Evolutionary conservation across 805 yeast genomes (phyloP), one percentile per base, ranked within the genome.

Genomic region (Ogataea pini): DNA sequence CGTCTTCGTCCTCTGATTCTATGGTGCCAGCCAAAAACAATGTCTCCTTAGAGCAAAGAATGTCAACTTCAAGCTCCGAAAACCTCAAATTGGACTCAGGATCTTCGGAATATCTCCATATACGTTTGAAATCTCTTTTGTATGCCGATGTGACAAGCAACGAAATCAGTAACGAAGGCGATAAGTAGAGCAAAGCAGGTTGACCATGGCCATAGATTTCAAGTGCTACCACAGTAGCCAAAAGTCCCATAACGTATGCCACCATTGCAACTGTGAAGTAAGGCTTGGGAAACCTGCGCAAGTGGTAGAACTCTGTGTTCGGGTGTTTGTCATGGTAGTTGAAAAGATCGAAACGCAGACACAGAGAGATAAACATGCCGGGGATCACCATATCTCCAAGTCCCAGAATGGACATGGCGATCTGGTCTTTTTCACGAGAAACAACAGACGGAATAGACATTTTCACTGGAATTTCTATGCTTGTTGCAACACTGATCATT

Each of bases 301-400:
- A 56, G 50, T 71, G 72, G 57, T 78, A 76, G 59, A 71, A 77
- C 42, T 70, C 70, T 10, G 60, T 55, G 14, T 51, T 45, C 40
- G 60, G 61, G 46, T 70, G 54, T 8, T 40, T 34, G 12, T 64
- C 63, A 58, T 74, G 74, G 59, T 68, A 67, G 38, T 57, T 67
- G 61, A 59, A 72, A 25, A 76, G 62, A 63, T 84, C 89, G 59
- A 68, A 82, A 48, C 84, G 70, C 32, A 80, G 66, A 56, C 82
- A 77, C 36, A 82, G 63, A 1, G 83, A 65, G 10, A 79, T 67
- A 47, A 80, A 74, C 14, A 71, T 45, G 0, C 85, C 85, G 0
- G 90, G 89, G 12, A 83, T 63, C 2, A 79, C 79, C 44, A 85
- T 74, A 60, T 85, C 90, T 5, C 89, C 89, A 4, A 83, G 65